Evolutionary conservation across 805 yeast genomes (phyloP).

Genomic region (Pichia manshurica): DNA sequence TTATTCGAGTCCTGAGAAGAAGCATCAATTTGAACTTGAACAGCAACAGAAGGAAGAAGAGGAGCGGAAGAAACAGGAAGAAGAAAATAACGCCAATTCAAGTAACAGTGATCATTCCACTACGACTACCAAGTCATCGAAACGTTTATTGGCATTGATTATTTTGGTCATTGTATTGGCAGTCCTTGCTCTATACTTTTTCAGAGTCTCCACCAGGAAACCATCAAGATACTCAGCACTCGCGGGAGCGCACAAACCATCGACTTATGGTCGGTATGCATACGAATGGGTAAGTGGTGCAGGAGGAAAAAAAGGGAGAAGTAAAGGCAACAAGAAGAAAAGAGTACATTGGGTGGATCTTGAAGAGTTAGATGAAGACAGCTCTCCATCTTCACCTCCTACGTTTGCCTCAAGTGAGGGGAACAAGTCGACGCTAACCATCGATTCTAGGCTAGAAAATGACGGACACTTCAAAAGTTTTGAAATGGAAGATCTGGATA

Average conservation of each 20-base stretch:
- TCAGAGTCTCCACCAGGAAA: slow-evolving; percentile 1
- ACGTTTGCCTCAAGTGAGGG: background rate
- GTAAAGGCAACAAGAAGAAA: slow-evolving; percentile 24
- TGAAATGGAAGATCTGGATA: slow-evolving; percentile 8
- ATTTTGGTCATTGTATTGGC: slow-evolving; percentile 4
- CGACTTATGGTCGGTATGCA: slow-evolving; percentile 5
- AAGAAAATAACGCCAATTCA: background rate
- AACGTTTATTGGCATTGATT: slow-evolving; percentile 5
- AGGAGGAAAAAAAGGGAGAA: background rate
- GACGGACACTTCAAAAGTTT: slow-evolving; percentile 5
- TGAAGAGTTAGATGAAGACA: slow-evolving; percentile 3
- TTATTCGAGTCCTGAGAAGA: background rate
- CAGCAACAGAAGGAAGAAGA: background rate
- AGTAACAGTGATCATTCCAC: background rate
- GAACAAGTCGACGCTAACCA: slow-evolving; percentile 10
- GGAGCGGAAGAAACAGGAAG: background rate
- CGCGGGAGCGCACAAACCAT: slow-evolving; percentile 4
- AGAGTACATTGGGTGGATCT: slow-evolving; percentile 29
- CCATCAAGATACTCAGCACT: slow-evolving; percentile 8
- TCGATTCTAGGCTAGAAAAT: background rate
- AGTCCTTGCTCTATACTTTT: slow-evolving; percentile 7
- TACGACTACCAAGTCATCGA: background rate
- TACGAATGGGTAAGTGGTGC: slow-evolving; percentile 11
- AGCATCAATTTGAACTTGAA: background rate
- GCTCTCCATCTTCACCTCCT: background rate